Conservation (phyloP, 2,329 filamentous ascomycete species). For the Cladophialophora bantiana region DNA sequence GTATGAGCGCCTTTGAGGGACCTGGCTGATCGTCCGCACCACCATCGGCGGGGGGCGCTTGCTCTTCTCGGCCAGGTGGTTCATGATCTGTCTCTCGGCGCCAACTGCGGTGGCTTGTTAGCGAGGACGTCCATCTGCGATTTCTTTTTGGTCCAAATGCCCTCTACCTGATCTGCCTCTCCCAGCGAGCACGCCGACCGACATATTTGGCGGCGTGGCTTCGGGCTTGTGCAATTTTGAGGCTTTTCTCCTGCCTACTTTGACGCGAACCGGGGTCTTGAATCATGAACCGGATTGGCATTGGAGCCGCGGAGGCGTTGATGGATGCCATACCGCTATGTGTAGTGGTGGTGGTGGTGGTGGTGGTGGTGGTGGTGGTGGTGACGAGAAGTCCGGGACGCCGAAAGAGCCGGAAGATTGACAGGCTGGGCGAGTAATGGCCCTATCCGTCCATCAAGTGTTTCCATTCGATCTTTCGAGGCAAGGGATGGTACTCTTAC, state of each 20-base stretch:
- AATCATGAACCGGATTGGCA: conserved; percentile 10
- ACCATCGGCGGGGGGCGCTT: background rate
- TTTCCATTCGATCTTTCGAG: conserved; percentile 13
- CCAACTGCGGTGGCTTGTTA: background rate
- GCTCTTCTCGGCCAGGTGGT: background rate
- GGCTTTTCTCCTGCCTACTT: conserved; percentile 1
- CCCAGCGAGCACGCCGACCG: conserved; percentile 7
- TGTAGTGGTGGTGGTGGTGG: background rate
- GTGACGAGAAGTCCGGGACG: background rate
- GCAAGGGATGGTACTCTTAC: background rate
- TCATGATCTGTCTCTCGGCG: conserved; percentile 3
- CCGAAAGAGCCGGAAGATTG: background rate
- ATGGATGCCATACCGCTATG: background rate
- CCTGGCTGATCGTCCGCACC: background rate
- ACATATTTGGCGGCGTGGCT: conserved; percentile 12
- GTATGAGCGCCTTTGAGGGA: background rate
- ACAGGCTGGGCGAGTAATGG: background rate
- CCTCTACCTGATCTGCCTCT: conserved; percentile 5
- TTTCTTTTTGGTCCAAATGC: background rate
- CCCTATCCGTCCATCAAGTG: background rate
- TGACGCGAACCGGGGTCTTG: conserved; percentile 12
- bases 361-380: background rate
- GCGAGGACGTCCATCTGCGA: background rate
- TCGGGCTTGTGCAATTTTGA: conserved; percentile 10
- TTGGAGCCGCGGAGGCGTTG: conserved; percentile 8